Evolutionary conservation across 176 grass and related monocot genomes (phyloP), one percentile per base, ranked within the genome.

Genomic region (Poa annua): DNA sequence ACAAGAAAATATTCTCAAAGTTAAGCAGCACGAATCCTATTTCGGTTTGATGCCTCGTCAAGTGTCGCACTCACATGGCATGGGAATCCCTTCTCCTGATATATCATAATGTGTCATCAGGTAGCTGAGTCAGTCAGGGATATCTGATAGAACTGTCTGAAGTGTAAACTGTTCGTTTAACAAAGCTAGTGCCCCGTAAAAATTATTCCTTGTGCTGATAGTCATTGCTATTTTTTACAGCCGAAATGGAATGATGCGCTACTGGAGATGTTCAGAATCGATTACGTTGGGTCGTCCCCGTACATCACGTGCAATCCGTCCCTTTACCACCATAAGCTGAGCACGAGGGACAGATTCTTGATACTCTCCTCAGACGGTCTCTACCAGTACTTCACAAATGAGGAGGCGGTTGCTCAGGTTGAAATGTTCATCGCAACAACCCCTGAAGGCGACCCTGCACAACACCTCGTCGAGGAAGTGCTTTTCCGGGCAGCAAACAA

Each of bases 341-440:
- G 91, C 38, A 74, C 89, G 7, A 87, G 83, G 64, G 96, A 99
- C 78, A 95, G 85, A 69, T 99, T 99, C 80, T 65, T 99, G 80
- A 92, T 99, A 86, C 83, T 99, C 6, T 99, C 96, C 5, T 99
- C 96, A 1, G 96, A 99, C 8, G 96, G 96, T 61, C 93, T 99
- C 52, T 99, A 99, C 85, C 96, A 99, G 44, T 99, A 99, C 62
- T 93, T 99, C 69, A 99, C 96, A 59, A 99, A 96, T 12, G 93
- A 99, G 85, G 96, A 95, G 83, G 93, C 85, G 0, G 91, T 96
- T 38, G 74, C 93, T 50, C 78, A 96, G 76, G 89, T 99, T 14
- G 96, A 99, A 69, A 94, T 90, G 89, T 99, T 99, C 77, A 89
- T 99, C 5, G 84, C 89, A 9, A 87, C 93, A 39, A 93, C 91